Base-by-base conservation (phyloP, 2,329 filamentous ascomycete species). In the Epichloe bromicola region DNA sequence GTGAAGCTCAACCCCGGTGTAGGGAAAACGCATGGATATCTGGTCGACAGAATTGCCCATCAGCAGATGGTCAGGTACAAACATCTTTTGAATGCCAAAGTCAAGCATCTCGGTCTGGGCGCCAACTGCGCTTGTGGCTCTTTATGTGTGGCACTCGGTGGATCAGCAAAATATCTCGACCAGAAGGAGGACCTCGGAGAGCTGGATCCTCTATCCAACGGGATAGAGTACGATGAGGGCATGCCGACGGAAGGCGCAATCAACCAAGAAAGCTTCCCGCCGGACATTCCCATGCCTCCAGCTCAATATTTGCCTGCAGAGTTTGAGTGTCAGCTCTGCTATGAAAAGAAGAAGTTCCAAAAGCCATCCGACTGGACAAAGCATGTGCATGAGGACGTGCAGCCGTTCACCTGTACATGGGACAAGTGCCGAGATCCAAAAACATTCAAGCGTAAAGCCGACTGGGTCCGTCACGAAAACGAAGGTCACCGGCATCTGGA, bases 281-380 rank as follows among this genome's bases (percentile, higher is more conserved):
- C 70, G 4, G 87, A 88, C 20, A 88, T 95, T 5, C 88, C 88
- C 6, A 78, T 88, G 66, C 90, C 90, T 5, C 88, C 88, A 2
- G 84, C 88, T 2, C 76, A 73, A 52, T 78, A 79, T 15, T 74
- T 96, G 6, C 90, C 90, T 1, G 88, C 89, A 3, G 83, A 91
- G 61, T 91, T 95, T 54, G 90, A 96, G 69, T 96, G 90, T 58
- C 84, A 86, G 38, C 72, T 95, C 20, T 95, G 90, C 69, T 95
- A 88, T 70, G 80, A 83, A 58, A 77, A 82, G 49, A 95, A 93
- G 72, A 88, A 82, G 60, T 89, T 93, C 59, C 80, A 83, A 59
- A 95, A 95, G 65, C 90, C 89, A 15, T 95, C 89, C 0, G 90
- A 96, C 66, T 96, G 90, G 90, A 95, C 89, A 1, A 95, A 96